Evolutionary conservation across 2,329 filamentous ascomycete genomes (phyloP).

Genomic region (Colletotrichum agaves): DNA sequence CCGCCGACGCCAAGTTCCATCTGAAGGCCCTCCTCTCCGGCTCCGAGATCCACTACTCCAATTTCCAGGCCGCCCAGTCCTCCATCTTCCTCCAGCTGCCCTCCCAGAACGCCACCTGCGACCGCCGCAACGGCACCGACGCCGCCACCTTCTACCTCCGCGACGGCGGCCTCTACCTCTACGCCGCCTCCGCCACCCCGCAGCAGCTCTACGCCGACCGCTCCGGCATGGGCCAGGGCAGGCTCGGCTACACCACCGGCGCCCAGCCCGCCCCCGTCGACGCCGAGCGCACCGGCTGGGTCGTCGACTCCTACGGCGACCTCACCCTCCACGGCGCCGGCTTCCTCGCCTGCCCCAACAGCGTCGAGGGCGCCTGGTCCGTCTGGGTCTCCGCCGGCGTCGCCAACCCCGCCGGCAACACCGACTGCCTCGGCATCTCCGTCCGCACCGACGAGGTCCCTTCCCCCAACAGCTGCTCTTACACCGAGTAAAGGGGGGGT

Average conservation of each 20-base stretch:
- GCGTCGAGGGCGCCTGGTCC: conserved; percentile 54
- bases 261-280: conserved; percentile 51
- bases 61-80: conserved; percentile 56
- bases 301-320: conserved; percentile 53
- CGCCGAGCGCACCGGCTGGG: conserved; percentile 59
- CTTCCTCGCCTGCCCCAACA: conserved; percentile 65
- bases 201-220: conserved; percentile 66
- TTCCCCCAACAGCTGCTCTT: conserved; percentile 51
- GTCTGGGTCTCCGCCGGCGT: conserved; percentile 50
- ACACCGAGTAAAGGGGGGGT: conserved; percentile 41
- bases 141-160: conserved; percentile 61
- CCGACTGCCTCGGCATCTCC: conserved; percentile 50
- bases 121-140: conserved; percentile 46
- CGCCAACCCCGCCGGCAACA: conserved; percentile 48
- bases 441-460: conserved; percentile 44
- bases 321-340: conserved; percentile 57
- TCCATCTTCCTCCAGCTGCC: conserved; percentile 57
- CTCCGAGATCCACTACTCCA: conserved; percentile 58
- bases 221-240: conserved; percentile 69
- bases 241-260: conserved; percentile 62
- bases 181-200: conserved; percentile 50
- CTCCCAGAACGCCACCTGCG: conserved; percentile 61
- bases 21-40: conserved; percentile 62
- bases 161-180: conserved; percentile 60
- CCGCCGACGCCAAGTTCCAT: conserved; percentile 52